These are phyloP conservation scores for Aspergillus terreus DNA, from an alignment of 2,329 filamentous ascomycete species.

Conservation along the genomic window DNA sequence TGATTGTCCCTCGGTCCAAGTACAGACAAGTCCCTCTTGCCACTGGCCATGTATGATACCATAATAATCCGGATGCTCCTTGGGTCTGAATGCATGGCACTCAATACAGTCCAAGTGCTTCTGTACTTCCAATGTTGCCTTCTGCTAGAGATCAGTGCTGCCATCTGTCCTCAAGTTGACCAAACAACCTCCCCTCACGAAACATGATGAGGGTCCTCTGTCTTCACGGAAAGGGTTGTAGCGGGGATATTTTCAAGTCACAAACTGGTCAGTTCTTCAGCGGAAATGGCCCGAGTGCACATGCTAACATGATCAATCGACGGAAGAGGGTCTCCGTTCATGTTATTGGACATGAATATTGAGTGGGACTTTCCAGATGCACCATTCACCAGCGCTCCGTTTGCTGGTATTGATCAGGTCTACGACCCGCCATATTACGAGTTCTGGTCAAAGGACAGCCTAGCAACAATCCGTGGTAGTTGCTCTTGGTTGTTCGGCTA, in stretches of 20 bases:
- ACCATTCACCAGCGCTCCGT: not conserved
- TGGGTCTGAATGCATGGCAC: no score
- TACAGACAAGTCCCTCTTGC: no score
- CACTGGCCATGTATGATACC: no score
- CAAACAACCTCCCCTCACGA: not conserved
- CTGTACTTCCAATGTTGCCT: no score
- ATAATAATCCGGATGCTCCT: no score
- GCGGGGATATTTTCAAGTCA: not conserved
- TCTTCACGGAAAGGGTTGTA: not conserved
- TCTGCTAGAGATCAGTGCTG: no score
- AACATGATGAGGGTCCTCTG: not conserved
- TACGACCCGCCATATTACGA: not conserved
- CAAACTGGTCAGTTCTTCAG: not conserved
- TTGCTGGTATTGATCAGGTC: not conserved
- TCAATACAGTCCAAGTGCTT: no score
- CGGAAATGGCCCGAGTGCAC: not conserved
- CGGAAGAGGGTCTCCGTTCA: not conserved
- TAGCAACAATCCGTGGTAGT: not conserved
- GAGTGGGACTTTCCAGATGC: not conserved
- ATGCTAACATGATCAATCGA: not conserved
- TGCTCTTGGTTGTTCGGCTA: not conserved
- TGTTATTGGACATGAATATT: not conserved
- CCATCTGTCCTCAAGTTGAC: no score
- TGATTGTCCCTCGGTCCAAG: no score
- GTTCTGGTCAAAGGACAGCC: not conserved